Evolutionary conservation across 1,284 basidiomycete species (phyloP), one percentile per base, ranked within the genome.

Genomic region (Cutaneotrichosporon arboriforme): DNA sequence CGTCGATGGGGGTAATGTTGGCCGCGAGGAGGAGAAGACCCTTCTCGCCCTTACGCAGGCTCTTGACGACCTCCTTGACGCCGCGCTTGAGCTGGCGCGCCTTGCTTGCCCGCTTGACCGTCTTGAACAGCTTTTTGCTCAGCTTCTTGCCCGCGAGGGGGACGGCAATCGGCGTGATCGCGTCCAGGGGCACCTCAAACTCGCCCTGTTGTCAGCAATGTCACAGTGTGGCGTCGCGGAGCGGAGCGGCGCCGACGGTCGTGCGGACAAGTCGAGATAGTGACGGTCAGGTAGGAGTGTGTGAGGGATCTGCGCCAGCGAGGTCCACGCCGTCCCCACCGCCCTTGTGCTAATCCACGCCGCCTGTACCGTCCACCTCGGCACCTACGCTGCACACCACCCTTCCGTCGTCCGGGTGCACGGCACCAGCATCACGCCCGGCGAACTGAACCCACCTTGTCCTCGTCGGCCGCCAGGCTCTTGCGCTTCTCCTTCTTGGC

Each of bases 1-100:
- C 97, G 76, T 99, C 96, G 66, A 98, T 87, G 21, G 96, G 96
- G 45, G 88, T 93, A 70, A 98, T 98, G 76, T 98, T 96, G 39
- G 88, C 93, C 4, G 96, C 96, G 52, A 99, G 83, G 52, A 99
- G 79, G 41, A 98, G 83, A 21, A 99, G 79, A 17, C 92, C 92
- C 79, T 88, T 90, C 74, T 97, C 92, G 51, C 91, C 91, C 74
- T 97, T 97, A 51, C 91, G 82, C 47, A 97, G 87, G 2, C 90
- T 89, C 76, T 97, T 97, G 51, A 94, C 90, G 34, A 97, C 89
- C 74, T 97, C 92, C 77, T 97, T 97, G 48, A 97, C 92, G 41
- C 91, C 91, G 46, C 92, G 83, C 77, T 93, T 94, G 35, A 97
- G 86, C 75, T 93, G 89, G 57, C 92, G 83, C 44, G 84, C 84